These are phyloP conservation scores for Phellopilus nigrolimitatus DNA, from an alignment of 1,284 basidiomycete species.

Conservation along the genomic window DNA sequence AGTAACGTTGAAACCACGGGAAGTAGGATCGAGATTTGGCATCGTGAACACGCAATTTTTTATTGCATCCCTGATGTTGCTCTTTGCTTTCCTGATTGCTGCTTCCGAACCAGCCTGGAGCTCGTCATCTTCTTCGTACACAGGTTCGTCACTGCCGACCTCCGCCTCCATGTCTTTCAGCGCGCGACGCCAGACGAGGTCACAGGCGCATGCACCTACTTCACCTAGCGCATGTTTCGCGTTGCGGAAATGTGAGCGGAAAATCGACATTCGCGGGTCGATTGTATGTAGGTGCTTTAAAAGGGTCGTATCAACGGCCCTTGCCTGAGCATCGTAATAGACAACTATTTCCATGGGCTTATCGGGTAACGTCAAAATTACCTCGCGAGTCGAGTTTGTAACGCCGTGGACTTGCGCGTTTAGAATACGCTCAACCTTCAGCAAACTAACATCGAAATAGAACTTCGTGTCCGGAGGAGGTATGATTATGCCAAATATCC, in stretches of 20 bases:
- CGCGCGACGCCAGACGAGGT: conserved; percentile 57
- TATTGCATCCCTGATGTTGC: conserved; percentile 37
- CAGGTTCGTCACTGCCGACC: conserved; percentile 24
- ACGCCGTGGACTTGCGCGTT: conserved; percentile 36
- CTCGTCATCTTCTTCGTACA: conserved; percentile 33
- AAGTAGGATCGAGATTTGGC: conserved; percentile 51
- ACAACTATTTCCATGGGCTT: conserved; percentile 36
- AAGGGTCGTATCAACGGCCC: conserved; percentile 30
- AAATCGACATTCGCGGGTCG: conserved; percentile 36
- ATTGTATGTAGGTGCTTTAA: conserved; percentile 33
- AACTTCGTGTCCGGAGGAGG: conserved; percentile 29
- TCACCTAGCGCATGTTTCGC: conserved; percentile 44
- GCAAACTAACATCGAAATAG: conserved; percentile 32
- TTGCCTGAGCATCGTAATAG: conserved; percentile 31
- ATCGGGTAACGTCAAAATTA: conserved; percentile 32
- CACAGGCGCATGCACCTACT: conserved; percentile 58
- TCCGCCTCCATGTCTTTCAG: conserved; percentile 36
- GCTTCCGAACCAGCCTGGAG: conserved; percentile 22
- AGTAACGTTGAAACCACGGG: conserved; percentile 55
- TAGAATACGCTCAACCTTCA: conserved; percentile 37
- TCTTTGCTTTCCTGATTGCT: conserved; percentile 23
- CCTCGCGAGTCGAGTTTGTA: conserved; percentile 28
- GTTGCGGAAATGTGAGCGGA: conserved; percentile 38
- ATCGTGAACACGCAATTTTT: conserved; percentile 55
- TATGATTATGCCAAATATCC: conserved; percentile 39